Evolutionary conservation across 257 asterid species (phyloP), one percentile per base, ranked within the genome.

Genomic region (Nicotiana obtusifolia): DNA sequence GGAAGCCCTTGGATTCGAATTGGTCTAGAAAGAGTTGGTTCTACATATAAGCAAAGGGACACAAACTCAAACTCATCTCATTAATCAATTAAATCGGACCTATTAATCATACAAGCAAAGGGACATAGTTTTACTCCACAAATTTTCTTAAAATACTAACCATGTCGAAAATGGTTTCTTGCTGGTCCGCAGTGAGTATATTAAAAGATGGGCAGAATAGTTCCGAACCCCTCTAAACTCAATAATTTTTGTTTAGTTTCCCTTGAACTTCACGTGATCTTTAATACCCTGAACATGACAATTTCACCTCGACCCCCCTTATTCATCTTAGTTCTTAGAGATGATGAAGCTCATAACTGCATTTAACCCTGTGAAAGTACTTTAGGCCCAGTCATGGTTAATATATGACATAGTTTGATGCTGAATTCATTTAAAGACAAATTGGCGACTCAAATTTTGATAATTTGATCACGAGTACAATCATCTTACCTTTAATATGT

Each of bases 21-120:
- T 78, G 73, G 60, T 78, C 60, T 65, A 24, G 52, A 78, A 78
- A 47, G 35, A 78, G 17, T 35, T 60, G 75, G 41, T 33, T 64
- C 54, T 22, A 15, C 24, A 15, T 73, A 24, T 37, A 73, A 73
- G 15, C 62, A 49, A 49, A 47, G 62, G 79, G 61, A 20, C 61
- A 73, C 37, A 73, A 73, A 47, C 61, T 9, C 49, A 41, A 73
- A 47, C 41, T 8, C 49, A 41, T 22, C 61, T 71, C 59, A 73
- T 47, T 73, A 47, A 73, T 73, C 61, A 73, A 71, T 37, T 68
- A 57, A 57, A 57, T 19, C 19, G 19, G 62, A 57, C 62, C 26
- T 57, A 54, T 5, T 16, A 53, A 3, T 1, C 20, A 53, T 53
- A 3, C 33, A 3, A 30, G 33, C 33, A 30, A 30, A 30, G 0